Evolutionary conservation across 495 filamentous ascomycete species (phyloP), one percentile per base, ranked within the genome.

Genomic region (Paragyromitra xinjiangensis): DNA sequence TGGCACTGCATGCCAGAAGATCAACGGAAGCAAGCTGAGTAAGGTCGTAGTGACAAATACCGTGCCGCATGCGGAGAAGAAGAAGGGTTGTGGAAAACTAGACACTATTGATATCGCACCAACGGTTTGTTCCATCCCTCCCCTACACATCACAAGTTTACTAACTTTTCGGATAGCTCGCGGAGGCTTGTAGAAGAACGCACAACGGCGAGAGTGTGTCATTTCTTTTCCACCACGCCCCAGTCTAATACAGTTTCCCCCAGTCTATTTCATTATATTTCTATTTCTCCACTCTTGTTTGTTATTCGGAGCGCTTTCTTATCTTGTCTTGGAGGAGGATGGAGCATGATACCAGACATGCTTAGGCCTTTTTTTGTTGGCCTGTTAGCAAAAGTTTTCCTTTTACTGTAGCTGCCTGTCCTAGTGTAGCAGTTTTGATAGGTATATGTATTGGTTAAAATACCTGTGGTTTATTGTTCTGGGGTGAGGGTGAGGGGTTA

Each of bases 11-110:
- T 95, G 96, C 64, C 91, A 94, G 83, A 95, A 90, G 56, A 86
- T 99, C 69, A 98, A 98, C 83, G 88, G 87, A 75, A 96, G 93
- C 83, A 87, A 87, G 78, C 84, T 98, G 78, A 90, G 86, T 76
- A 90, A 90, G 70, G 83, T 99, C 3, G 94, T 99, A n/a, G 95
- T 98, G 66, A 98, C 96, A 51, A 98, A 99, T 85, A 99, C 94
- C 16, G 93, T 98, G 26, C 95, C 95, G 40, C 89, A 97, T 73
- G 88, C 88, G 63, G 92, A 92, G 82, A 98, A 96, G 88, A 90
- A 92, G 83, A 89, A 90, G 83, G 78, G 80, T 39, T 98, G 95
- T 83, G 86, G 88, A 69, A 92, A 92, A 85, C 87, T 99, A 53
- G 88, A 92, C 81, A 94, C 94, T 48, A 97, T 99, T 82, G 95